phyloP scores from a whole-genome alignment of 768 basidiomycete species.

The Trametes villosa region DNA sequence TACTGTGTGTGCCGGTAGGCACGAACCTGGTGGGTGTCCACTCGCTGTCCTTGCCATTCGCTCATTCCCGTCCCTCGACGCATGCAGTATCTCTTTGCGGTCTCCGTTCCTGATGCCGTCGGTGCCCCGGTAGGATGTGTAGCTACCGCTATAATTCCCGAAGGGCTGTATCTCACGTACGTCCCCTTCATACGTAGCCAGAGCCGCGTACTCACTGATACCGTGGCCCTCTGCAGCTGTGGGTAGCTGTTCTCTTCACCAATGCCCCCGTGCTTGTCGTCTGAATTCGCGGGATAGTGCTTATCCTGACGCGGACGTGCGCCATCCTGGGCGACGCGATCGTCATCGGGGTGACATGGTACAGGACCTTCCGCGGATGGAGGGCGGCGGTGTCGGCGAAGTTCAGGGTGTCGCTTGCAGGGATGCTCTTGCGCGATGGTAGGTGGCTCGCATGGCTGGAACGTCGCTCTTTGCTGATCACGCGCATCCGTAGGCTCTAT shows the following conservation, averaged over 20 bases:
- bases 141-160: background rate
- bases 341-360: slow-evolving; percentile 6
- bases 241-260: background rate
- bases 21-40: slow-evolving; percentile 3
- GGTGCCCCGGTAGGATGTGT: background rate
- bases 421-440: slow-evolving; percentile 1
- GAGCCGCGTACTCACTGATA: background rate
- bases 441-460: background rate
- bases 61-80: background rate
- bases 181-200: too few relatives aligned
- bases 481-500: background rate
- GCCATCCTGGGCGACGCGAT: background rate
- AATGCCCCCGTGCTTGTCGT: background rate
- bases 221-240: background rate
- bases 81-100: background rate
- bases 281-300: background rate
- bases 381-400: background rate
- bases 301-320: background rate
- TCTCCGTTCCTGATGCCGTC: background rate
- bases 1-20: background rate
- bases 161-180: background rate
- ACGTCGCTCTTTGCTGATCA: background rate
- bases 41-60: background rate
- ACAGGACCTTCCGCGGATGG: background rate
- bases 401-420: background rate